phyloP scores from a whole-genome alignment of 1,284 basidiomycete species.

The Melampsora larici-populina region DNA sequence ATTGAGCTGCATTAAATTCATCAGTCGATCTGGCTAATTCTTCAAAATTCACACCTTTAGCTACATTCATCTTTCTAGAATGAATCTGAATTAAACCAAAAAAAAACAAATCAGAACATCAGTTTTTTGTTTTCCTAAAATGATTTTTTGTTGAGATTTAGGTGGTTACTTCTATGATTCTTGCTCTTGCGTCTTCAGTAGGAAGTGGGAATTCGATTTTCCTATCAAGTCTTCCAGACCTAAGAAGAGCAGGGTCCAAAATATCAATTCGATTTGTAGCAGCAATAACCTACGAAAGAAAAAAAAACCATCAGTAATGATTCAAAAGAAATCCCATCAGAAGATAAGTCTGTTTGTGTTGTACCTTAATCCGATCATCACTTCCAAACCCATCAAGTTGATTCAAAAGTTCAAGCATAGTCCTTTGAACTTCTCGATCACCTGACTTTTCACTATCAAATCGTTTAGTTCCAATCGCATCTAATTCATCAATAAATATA shows the following conservation, averaged over 20 bases:
- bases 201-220: conserved; percentile 79
- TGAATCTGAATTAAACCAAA: conserved; percentile 60
- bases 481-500: conserved; percentile 99
- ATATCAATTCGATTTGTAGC: conserved; percentile 99
- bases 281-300: conserved; percentile 81
- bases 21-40: conserved; percentile 71
- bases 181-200: conserved; percentile 68
- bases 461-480: conserved; percentile 97
- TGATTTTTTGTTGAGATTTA: neutral
- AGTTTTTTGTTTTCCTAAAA: too few species aligned
- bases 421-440: conserved; percentile 97
- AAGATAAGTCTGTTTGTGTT: too few species aligned
- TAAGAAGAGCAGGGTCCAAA: conserved; percentile 73
- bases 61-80: conserved; percentile 86
- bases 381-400: conserved; percentile 78
- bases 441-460: conserved; percentile 97
- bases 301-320: neutral
- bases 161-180: conserved; percentile 61
- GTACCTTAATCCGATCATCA: conserved; percentile 91
- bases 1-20: conserved; percentile 68
- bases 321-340: too few species aligned
- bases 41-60: conserved; percentile 70
- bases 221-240: conserved; percentile 70
- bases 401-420: conserved; percentile 97
- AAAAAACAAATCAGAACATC: too few species aligned